phyloP scores from a whole-genome alignment of 2,329 filamentous ascomycete genomes.

The Cryphonectria nitschkei region DNA sequence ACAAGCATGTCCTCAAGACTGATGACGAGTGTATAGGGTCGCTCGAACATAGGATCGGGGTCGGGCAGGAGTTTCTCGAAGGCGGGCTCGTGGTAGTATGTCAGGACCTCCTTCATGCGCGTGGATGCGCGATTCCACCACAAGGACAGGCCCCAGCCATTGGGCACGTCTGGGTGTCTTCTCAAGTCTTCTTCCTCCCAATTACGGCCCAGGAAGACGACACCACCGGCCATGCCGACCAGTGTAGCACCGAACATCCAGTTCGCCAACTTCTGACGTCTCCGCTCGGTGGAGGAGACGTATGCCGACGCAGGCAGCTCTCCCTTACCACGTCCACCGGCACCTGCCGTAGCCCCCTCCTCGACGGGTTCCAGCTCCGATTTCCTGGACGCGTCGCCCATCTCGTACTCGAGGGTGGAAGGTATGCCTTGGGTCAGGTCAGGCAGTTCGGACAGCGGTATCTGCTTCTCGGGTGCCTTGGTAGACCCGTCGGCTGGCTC shows the following conservation, averaged over 20 bases:
- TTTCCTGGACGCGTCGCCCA: conserved; percentile 50
- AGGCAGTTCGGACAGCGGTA: conserved; percentile 72
- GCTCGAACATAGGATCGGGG: conserved; percentile 75
- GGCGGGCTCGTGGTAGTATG: conserved; percentile 94
- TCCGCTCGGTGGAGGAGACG: conserved; percentile 86
- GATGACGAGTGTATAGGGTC: conserved; percentile 90
- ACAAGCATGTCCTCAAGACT: conserved; percentile 93
- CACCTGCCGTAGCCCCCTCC: conserved; percentile 40
- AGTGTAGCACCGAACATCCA: conserved; percentile 70
- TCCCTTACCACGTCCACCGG: conserved; percentile 57
- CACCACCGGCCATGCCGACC: conserved; percentile 57
- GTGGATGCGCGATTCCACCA: conserved; percentile 84
- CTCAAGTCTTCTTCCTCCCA: conserved; percentile 81
- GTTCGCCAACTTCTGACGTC: conserved; percentile 75
- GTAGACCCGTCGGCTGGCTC: conserved; percentile 20
- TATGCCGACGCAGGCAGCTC: conserved; percentile 81
- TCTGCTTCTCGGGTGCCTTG: conserved; percentile 46
- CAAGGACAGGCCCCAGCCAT: conserved; percentile 73
- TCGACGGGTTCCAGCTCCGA: conserved; percentile 43
- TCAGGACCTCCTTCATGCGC: conserved; percentile 74
- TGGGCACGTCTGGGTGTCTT: conserved; percentile 71
- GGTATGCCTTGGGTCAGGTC: conserved; percentile 95
- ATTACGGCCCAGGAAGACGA: conserved; percentile 81
- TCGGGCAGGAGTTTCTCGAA: conserved; percentile 92
- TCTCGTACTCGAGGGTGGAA: conserved; percentile 83